A percentile compares a stretch with the other conserved stretches of the same genome.
Evolutionary conservation across 129 eudicot genomes (phyloP).

Genomic region (Centaurea solstitialis): DNA sequence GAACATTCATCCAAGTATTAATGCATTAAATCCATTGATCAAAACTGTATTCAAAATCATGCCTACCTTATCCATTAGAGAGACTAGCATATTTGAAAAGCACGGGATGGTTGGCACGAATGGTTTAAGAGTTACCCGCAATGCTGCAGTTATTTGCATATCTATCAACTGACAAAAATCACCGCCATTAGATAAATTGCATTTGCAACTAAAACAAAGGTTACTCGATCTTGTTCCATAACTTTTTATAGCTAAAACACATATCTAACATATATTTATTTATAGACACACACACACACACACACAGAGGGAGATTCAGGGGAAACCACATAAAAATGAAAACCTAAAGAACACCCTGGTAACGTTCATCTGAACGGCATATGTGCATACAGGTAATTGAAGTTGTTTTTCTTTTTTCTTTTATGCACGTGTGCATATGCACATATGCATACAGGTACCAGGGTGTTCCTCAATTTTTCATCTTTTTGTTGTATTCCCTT

Average conservation of each 20-base stretch:
- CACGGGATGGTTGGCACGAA: slow-evolving; percentile 81
- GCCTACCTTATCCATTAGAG: slow-evolving; percentile 68
- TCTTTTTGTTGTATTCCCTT: too few species aligned
- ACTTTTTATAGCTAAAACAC: neutral
- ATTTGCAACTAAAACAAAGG: neutral
- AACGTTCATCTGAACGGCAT: too few species aligned
- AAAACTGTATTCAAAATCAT: neutral
- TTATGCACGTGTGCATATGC: too few species aligned
- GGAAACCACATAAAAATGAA: too few species aligned
- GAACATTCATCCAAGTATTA: neutral
- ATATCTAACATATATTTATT: neutral
- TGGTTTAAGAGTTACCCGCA: slow-evolving; percentile 57
- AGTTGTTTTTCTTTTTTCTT: too few species aligned
- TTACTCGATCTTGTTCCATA: neutral
- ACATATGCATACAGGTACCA: too few species aligned
- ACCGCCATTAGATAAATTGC: slow-evolving; percentile 9
- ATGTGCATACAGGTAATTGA: too few species aligned
- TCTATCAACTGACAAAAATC: slow-evolving; percentile 56
- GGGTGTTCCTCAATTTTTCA: too few species aligned
- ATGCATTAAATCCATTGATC: neutral
- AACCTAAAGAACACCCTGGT: too few species aligned
- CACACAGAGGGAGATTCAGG: too few species aligned
- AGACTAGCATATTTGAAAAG: slow-evolving; percentile 50
- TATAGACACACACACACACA: too few species aligned
- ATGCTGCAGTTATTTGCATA: slow-evolving; percentile 53